A percentile compares a stretch with the other conserved stretches of the same genome.
phyloP scores from a whole-genome alignment of 176 grass and related monocot species.

The Themeda triandra region DNA sequence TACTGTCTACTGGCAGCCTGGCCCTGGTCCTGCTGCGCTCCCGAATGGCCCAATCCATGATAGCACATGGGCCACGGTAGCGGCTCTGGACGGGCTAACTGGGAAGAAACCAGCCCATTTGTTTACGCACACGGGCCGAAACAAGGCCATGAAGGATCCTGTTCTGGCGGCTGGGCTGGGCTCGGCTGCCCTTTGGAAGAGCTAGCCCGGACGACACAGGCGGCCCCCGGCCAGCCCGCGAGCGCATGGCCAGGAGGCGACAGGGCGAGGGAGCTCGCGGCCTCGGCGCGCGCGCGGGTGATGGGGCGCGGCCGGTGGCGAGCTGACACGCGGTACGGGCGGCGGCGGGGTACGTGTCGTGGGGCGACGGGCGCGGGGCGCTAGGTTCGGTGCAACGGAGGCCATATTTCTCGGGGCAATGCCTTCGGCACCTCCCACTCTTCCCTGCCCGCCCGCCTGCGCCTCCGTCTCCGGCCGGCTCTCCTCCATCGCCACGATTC shows the following conservation, averaged over 20 bases:
- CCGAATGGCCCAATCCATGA: neutral
- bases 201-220: neutral
- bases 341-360: conserved; percentile 41
- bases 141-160: neutral
- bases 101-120: neutral
- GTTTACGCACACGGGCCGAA: neutral
- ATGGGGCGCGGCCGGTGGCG: conserved; percentile 7
- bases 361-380: neutral
- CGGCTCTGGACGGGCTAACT: neutral
- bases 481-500: neutral
- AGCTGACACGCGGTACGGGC: conserved; percentile 35
- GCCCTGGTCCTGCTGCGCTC: too few relatives aligned
- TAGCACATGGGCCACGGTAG: neutral
- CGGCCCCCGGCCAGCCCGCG: neutral
- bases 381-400: conserved; percentile 52
- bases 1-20: neutral
- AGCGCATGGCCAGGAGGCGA: neutral
- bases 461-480: conserved; percentile 15
- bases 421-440: conserved; percentile 57
- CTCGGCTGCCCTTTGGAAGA: neutral
- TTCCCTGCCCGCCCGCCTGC: neutral
- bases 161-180: neutral
- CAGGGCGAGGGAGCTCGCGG: neutral
- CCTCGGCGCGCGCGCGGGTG: neutral
- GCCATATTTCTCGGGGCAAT: conserved; percentile 65